Percentiles rank a stretch among this genome's conserved stretches.
Conservation (phyloP, 345 rosid species). For the Eucalyptus erythrocorys region DNA sequence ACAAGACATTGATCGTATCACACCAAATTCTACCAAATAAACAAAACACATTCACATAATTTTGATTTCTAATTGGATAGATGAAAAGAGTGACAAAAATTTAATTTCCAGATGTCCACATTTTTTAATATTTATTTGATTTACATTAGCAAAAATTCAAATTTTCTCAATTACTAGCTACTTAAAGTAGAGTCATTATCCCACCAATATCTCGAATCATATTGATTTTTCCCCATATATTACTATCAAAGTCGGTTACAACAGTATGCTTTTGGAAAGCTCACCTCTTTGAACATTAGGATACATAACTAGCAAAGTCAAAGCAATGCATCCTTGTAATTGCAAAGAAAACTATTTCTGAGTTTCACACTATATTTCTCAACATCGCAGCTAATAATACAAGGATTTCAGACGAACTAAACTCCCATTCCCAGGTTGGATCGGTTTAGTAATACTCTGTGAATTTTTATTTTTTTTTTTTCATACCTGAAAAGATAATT, state of each 20-base stretch:
- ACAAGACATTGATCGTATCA: neutral
- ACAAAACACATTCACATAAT: neutral
- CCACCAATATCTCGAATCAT: neutral
- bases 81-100: neutral
- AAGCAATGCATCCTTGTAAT: neutral
- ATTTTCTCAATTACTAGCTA: neutral
- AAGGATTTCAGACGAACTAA: neutral
- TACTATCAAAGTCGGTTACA: neutral
- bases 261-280: neutral
- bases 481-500: neutral
- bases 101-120: neutral
- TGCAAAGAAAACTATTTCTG: neutral
- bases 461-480: neutral
- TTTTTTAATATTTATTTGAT: neutral
- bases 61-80: neutral
- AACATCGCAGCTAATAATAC: neutral
- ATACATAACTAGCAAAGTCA: neutral
- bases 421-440: neutral
- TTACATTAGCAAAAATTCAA: neutral
- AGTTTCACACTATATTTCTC: neutral
- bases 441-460: neutral
- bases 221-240: neutral
- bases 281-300: neutral
- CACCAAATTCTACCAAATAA: neutral
- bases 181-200: neutral